These are phyloP conservation scores for Cucurbita argyrosperma DNA, from an alignment of 306 rosid genomes.

Conservation along the genomic window DNA sequence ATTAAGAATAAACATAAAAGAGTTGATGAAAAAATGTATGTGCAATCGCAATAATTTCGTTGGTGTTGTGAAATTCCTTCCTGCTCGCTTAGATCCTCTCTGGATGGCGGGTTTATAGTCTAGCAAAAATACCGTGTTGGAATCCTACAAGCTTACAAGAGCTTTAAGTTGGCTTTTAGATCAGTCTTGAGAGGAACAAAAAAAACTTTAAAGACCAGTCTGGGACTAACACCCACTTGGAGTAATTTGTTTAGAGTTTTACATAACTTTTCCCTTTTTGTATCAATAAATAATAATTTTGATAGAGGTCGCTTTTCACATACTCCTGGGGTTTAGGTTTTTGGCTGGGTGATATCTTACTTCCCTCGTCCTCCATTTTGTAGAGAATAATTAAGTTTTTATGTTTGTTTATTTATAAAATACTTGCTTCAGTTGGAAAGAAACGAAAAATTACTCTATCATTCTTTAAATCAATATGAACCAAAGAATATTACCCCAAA, in stretches of 20 bases:
- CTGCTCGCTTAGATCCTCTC: not conserved
- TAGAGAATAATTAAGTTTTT: not conserved
- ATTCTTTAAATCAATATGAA: not conserved
- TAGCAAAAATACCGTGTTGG: not conserved
- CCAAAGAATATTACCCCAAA: slow-evolving; percentile 53
- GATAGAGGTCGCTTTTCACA: not conserved
- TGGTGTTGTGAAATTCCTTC: not conserved
- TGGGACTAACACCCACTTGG: not conserved
- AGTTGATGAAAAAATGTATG: not conserved
- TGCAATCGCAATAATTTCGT: not conserved
- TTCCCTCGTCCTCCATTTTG: not conserved
- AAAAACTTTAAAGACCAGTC: not conserved
- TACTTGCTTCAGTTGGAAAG: not conserved
- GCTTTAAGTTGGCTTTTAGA: not conserved
- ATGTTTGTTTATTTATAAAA: not conserved
- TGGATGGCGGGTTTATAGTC: not conserved
- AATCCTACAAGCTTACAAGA: not conserved
- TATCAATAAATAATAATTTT: not conserved
- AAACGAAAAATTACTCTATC: not conserved
- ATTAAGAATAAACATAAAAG: not conserved
- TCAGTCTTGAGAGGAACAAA: not conserved
- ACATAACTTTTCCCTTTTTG: not conserved
- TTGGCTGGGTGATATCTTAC: not conserved
- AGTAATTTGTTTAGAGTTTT: not conserved
- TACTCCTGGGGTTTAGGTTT: not conserved